A percentile compares a stretch with the other conserved stretches of the same genome.
Conservation (phyloP, 352 stramenopile species). For the Plasmopara halstedii region DNA sequence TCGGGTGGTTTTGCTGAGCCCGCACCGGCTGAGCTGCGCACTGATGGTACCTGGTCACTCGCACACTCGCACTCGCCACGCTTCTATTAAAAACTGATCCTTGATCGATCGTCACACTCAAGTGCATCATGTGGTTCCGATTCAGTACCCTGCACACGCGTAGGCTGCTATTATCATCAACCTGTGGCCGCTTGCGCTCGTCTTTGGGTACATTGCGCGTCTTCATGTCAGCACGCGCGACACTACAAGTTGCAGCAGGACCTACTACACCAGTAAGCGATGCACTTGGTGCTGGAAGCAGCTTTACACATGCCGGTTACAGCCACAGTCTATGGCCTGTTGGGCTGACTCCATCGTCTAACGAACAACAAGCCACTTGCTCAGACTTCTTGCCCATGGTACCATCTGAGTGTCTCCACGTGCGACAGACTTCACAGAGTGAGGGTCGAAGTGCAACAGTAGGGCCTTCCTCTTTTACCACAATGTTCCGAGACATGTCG, state of each 20-base stretch:
- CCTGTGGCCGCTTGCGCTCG: slow-evolving; percentile 12
- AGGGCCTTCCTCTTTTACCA: slow-evolving; percentile 63
- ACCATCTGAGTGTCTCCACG: slow-evolving; percentile 65
- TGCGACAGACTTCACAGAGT: slow-evolving; percentile 27
- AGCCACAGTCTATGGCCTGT: not conserved
- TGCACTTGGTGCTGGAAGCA: slow-evolving; percentile 4
- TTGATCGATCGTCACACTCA: slow-evolving; percentile 1
- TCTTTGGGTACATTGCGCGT: slow-evolving; percentile 19
- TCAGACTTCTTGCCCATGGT: slow-evolving; percentile 68
- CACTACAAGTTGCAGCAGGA: slow-evolving; percentile 7
- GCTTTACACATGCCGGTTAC: slow-evolving; percentile 1
- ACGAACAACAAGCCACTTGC: slow-evolving; percentile 15
- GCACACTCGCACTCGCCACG: slow-evolving; percentile 14
- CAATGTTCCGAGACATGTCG: slow-evolving; percentile 94
- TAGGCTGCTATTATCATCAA: slow-evolving; percentile 21
- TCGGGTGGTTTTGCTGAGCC: slow-evolving; percentile 15
- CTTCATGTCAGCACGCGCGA: slow-evolving; percentile 17
- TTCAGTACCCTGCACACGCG: slow-evolving; percentile 8
- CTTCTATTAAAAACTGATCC: not conserved
- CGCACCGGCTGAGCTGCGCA: slow-evolving; percentile 2
- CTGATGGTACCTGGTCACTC: slow-evolving; percentile 4
- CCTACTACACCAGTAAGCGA: slow-evolving; percentile 10
- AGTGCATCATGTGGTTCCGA: slow-evolving; percentile 19
- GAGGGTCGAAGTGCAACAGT: slow-evolving; percentile 7
- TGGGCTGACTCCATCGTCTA: slow-evolving; percentile 1